These are phyloP conservation scores for Floccularia luteovirens DNA, from an alignment of 768 basidiomycete species.

Conservation along the genomic window DNA sequence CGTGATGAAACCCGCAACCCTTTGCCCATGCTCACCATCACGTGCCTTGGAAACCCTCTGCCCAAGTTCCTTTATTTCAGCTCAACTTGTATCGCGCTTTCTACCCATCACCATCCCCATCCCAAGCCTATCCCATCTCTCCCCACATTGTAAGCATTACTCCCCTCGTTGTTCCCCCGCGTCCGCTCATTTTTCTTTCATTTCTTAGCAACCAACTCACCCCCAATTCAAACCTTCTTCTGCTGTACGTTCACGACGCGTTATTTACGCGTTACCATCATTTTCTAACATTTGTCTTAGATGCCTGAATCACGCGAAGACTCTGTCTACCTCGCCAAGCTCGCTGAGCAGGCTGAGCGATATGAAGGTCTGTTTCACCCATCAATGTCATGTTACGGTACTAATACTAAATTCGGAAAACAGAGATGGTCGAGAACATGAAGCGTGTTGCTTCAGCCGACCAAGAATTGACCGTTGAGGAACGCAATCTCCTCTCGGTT, in stretches of 20 bases:
- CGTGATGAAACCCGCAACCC: constrained; percentile 29
- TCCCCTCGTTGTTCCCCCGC: constrained; percentile 20
- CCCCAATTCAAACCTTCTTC: constrained; percentile 15
- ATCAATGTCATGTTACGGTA: constrained; percentile 5
- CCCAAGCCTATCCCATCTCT: constrained; percentile 26
- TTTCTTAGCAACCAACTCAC: constrained; percentile 1
- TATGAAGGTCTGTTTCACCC: constrained; percentile 70
- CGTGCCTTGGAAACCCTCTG: constrained; percentile 54
- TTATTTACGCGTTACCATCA: constrained; percentile 30
- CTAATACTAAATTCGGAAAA: constrained; percentile 9
- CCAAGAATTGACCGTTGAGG: constrained; percentile 97
- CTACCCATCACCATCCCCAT: constrained; percentile 38
- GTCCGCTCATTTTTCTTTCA: constrained; percentile 22
- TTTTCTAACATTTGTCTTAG: constrained; percentile 27
- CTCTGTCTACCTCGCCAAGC: constrained; percentile 99
- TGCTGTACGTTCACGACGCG: constrained; percentile 39
- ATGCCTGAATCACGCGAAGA: constrained; percentile 90
- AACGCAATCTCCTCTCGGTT: constrained; percentile 95
- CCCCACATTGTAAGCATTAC: constrained; percentile 32
- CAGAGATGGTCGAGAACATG: constrained; percentile 99
- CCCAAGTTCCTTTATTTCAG: constrained; percentile 65
- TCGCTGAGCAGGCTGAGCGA: constrained; percentile 99
- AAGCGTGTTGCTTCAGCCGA: constrained; percentile 96
- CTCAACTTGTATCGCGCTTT: constrained; percentile 40
- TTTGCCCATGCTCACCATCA: constrained; percentile 33